phyloP scores from a whole-genome alignment of 768 basidiomycete species.

The Lepiota venenata region DNA sequence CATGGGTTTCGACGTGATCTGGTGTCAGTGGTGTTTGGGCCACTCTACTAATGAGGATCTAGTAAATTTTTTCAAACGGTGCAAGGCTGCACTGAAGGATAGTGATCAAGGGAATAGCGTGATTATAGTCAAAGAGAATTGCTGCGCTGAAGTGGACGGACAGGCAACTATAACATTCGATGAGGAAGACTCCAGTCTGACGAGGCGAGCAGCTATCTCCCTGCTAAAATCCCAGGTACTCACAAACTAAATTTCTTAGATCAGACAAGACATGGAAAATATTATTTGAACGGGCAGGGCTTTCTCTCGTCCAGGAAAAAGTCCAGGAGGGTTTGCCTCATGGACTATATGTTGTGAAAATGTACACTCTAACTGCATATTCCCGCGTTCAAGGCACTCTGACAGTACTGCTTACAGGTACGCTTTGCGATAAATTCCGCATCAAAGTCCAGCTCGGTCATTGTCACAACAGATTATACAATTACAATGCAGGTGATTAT shows the following conservation, averaged over 20 bases:
- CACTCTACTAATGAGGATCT: conserved; percentile 80
- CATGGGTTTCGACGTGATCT: conserved; percentile 84
- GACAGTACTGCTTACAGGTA: conserved; percentile 39
- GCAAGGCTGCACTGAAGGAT: conserved; percentile 53
- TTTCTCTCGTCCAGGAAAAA: conserved; percentile 69
- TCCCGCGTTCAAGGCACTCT: background rate
- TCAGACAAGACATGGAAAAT: conserved; percentile 82
- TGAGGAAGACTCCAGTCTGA: conserved; percentile 85
- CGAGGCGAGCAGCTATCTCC: conserved; percentile 48
- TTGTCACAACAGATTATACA: conserved; percentile 3
- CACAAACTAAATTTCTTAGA: conserved; percentile 34
- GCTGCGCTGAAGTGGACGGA: conserved; percentile 63
- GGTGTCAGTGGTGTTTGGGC: conserved; percentile 98
- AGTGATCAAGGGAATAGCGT: conserved; percentile 40
- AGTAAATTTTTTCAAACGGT: conserved; percentile 67
- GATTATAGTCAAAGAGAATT: conserved; percentile 91
- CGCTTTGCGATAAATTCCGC: conserved; percentile 41
- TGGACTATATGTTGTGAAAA: conserved; percentile 83
- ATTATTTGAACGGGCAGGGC: conserved; percentile 69
- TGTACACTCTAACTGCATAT: conserved; percentile 32
- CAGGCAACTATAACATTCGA: conserved; percentile 63
- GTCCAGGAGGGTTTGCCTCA: conserved; percentile 81
- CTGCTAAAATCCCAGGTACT: background rate
- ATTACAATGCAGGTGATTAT: background rate
- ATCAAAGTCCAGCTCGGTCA: background rate